phyloP scores from a whole-genome alignment of 1,139 yeast species.

The Blastobotrys serpentis region DNA sequence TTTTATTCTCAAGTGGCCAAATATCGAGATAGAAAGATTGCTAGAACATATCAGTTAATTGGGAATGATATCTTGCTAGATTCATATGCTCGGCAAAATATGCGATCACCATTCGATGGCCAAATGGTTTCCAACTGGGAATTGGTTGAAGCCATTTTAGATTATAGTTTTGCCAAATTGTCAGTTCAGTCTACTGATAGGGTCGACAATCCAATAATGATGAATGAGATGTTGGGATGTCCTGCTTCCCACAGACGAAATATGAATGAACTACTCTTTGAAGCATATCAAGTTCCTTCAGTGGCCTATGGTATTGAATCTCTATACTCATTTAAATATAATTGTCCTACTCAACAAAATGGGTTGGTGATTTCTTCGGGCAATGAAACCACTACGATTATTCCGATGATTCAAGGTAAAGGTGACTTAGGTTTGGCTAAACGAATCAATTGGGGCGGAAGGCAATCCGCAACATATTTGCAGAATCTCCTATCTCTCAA shows the following conservation, averaged over 20 bases:
- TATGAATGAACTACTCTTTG: conserved; percentile 80
- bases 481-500: conserved; percentile 67
- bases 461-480: conserved; percentile 64
- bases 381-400: conserved; percentile 74
- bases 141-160: conserved; percentile 73
- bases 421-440: conserved; percentile 70
- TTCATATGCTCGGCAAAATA: conserved; percentile 61
- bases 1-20: conserved; percentile 72
- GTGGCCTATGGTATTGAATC: conserved; percentile 81
- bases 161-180: conserved; percentile 77
- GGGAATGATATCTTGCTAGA: conserved; percentile 84
- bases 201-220: conserved; percentile 75
- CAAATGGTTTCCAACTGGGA: conserved; percentile 91
- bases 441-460: conserved; percentile 92
- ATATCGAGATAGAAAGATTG: conserved; percentile 73
- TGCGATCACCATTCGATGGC: conserved; percentile 85
- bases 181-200: conserved; percentile 53
- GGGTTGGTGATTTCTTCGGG: conserved; percentile 85
- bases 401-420: conserved; percentile 71
- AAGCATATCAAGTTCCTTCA: conserved; percentile 71
- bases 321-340: conserved; percentile 63
- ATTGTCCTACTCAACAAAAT: conserved; percentile 30
- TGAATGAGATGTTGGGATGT: conserved; percentile 75
- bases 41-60: conserved; percentile 62
- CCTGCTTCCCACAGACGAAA: conserved; percentile 67